Evolutionary conservation across 2,329 filamentous ascomycete genomes (phyloP).

Genomic region (Fonsecaea pedrosoi): DNA sequence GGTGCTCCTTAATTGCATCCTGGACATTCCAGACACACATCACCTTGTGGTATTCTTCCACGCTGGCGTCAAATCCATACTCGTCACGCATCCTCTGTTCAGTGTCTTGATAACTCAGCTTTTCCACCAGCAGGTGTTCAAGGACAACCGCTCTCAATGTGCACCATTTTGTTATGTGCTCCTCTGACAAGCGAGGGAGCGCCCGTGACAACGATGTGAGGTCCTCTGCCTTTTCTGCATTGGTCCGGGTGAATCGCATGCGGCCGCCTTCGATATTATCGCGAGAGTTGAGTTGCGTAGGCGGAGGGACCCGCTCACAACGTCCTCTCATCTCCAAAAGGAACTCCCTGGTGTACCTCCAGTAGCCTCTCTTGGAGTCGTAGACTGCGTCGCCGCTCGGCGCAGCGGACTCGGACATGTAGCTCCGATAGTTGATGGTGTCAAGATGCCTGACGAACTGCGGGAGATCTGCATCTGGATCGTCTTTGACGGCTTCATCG

Average conservation of each 20-base stretch:
- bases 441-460: slow-evolving; percentile 40
- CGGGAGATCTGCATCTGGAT: slow-evolving; percentile 36
- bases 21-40: slow-evolving; percentile 26
- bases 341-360: slow-evolving; percentile 35
- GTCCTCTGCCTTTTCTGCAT: slow-evolving; percentile 26
- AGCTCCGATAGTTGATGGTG: slow-evolving; percentile 38
- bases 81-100: slow-evolving; percentile 20
- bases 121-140: slow-evolving; percentile 24
- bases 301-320: slow-evolving; percentile 10
- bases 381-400: slow-evolving; percentile 37
- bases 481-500: slow-evolving; percentile 35
- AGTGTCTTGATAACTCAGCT: slow-evolving; percentile 17
- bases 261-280: slow-evolving; percentile 2
- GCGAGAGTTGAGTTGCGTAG: background rate
- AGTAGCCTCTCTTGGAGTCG: slow-evolving; percentile 39
- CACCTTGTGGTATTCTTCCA: slow-evolving; percentile 23
- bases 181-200: slow-evolving; percentile 10
- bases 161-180: slow-evolving; percentile 22
- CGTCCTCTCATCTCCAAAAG: slow-evolving; percentile 24
- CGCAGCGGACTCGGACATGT: slow-evolving; percentile 29
- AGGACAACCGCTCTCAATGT: slow-evolving; percentile 23
- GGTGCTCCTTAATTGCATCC: slow-evolving; percentile 10
- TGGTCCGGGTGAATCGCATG: slow-evolving; percentile 25
- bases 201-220: slow-evolving; percentile 1
- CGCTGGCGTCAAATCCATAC: slow-evolving; percentile 25